Conservation (phyloP, 805 yeast genomes). For the Candida alai region DNA sequence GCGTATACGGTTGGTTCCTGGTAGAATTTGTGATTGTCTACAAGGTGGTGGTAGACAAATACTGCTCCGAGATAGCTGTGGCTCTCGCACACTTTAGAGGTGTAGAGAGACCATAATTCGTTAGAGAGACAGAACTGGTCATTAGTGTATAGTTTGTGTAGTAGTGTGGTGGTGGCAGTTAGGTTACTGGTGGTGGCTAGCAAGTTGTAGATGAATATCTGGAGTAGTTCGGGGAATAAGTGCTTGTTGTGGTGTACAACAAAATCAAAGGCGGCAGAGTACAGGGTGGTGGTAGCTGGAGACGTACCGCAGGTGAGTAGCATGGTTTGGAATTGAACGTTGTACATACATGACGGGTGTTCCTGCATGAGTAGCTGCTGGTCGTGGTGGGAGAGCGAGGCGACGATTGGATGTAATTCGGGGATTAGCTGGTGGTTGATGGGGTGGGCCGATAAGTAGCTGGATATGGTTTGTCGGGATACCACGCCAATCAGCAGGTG, state of each 20-base stretch:
- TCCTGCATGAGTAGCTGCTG: neutral
- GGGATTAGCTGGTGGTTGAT: neutral
- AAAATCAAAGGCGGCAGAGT: neutral
- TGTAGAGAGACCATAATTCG: conserved; percentile 32
- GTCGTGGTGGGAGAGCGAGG: neutral
- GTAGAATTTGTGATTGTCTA: conserved; percentile 23
- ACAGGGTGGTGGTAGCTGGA: too few species aligned
- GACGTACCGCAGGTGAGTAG: too few species aligned
- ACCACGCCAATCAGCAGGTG: too few species aligned
- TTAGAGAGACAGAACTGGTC: conserved; percentile 20
- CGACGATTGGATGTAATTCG: neutral
- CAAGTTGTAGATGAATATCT: conserved; percentile 20
- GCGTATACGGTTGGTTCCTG: conserved; percentile 10
- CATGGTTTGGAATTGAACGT: conserved; percentile 1
- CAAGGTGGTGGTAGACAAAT: conserved; percentile 32
- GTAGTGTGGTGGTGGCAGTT: conserved; percentile 23
- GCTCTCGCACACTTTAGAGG: conserved; percentile 20
- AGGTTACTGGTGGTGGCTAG: conserved; percentile 17
- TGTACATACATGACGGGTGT: neutral
- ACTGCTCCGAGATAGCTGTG: conserved; percentile 28
- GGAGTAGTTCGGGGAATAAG: conserved; percentile 14
- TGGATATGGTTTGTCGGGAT: too few species aligned
- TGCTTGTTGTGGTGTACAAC: neutral
- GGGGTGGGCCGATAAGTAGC: too few species aligned
- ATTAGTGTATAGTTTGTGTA: conserved; percentile 21